A percentile compares a stretch with the other conserved stretches of the same genome.
Evolutionary conservation across 1,284 basidiomycete species (phyloP).

Genomic region (Lentinula novae-zelandiae): DNA sequence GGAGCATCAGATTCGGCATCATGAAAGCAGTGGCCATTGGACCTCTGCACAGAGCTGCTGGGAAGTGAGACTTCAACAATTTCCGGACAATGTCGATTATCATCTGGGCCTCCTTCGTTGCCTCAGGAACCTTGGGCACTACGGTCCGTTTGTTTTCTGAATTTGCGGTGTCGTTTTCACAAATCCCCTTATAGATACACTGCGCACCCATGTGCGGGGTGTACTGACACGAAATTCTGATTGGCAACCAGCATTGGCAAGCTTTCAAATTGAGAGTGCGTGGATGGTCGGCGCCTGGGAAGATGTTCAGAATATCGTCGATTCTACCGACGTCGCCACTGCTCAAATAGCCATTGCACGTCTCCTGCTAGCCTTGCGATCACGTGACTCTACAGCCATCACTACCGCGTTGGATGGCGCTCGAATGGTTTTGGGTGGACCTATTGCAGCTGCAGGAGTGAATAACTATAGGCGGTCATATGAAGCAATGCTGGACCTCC

Average conservation of each 20-base stretch:
- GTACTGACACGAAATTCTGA: slow-evolving; percentile 83
- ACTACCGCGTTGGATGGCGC: slow-evolving; percentile 58
- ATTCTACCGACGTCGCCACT: slow-evolving; percentile 43
- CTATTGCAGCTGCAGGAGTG: slow-evolving; percentile 78
- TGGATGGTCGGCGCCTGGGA: slow-evolving; percentile 97
- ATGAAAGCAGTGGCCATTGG: slow-evolving; percentile 97
- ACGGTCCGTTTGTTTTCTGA: slow-evolving; percentile 57
- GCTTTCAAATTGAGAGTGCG: slow-evolving; percentile 91
- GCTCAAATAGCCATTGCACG: slow-evolving; percentile 79
- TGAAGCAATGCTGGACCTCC: slow-evolving; percentile 83
- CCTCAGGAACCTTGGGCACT: slow-evolving; percentile 93
- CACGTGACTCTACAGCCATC: slow-evolving; percentile 44
- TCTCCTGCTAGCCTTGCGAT: slow-evolving; percentile 79
- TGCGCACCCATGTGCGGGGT: slow-evolving; percentile 93
- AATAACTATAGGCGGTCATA: slow-evolving; percentile 86
- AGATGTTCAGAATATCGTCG: slow-evolving; percentile 64
- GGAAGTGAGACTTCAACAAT: slow-evolving; percentile 94
- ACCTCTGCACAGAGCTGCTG: slow-evolving; percentile 99
- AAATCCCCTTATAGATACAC: slow-evolving; percentile 62
- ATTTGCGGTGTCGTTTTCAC: neutral
- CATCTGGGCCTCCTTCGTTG: slow-evolving; percentile 92
- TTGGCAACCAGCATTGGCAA: slow-evolving; percentile 78
- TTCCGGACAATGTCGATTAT: slow-evolving; percentile 84
- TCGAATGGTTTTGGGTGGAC: slow-evolving; percentile 74
- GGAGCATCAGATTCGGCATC: slow-evolving; percentile 97